Conservation (phyloP, 139 green algal genomes). For the Bryopsis sp. region DNA sequence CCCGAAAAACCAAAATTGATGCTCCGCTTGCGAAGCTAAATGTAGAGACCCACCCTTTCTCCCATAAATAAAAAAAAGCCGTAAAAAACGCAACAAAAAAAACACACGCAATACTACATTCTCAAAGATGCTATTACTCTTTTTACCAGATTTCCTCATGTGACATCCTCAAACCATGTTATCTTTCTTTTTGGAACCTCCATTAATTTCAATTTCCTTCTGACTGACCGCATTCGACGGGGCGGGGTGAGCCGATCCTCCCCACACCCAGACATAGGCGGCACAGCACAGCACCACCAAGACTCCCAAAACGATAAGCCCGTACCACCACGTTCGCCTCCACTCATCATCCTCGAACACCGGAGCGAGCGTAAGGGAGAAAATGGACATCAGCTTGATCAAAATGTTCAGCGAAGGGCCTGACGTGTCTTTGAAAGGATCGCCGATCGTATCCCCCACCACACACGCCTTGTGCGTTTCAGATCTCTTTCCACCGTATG, state of each 20-base stretch:
- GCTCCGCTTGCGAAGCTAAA: too few relatives aligned
- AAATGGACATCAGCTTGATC: conserved; percentile 57
- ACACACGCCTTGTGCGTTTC: conserved; percentile 51
- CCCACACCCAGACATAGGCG: conserved; percentile 12
- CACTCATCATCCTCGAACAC: conserved; percentile 30
- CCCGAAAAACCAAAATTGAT: too few relatives aligned
- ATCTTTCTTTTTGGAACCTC: neutral
- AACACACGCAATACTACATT: too few relatives aligned
- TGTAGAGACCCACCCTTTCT: too few relatives aligned
- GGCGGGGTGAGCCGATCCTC: neutral
- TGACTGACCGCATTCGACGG: neutral
- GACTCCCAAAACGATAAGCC: conserved; percentile 18
- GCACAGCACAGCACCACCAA: neutral
- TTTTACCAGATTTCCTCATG: too few relatives aligned
- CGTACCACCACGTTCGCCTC: conserved; percentile 19
- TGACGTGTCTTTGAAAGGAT: conserved; percentile 51
- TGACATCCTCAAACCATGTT: too few relatives aligned
- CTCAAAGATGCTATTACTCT: too few relatives aligned
- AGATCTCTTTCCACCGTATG: conserved; percentile 41
- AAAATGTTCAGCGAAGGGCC: conserved; percentile 49
- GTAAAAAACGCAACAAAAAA: too few relatives aligned
- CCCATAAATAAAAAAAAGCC: too few relatives aligned
- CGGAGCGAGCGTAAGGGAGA: conserved; percentile 45
- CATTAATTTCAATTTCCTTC: neutral
- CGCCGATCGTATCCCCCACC: conserved; percentile 48